Evolutionary conservation across 2,329 filamentous ascomycete species (phyloP).

Genomic region (Coniochaeta sp.): DNA sequence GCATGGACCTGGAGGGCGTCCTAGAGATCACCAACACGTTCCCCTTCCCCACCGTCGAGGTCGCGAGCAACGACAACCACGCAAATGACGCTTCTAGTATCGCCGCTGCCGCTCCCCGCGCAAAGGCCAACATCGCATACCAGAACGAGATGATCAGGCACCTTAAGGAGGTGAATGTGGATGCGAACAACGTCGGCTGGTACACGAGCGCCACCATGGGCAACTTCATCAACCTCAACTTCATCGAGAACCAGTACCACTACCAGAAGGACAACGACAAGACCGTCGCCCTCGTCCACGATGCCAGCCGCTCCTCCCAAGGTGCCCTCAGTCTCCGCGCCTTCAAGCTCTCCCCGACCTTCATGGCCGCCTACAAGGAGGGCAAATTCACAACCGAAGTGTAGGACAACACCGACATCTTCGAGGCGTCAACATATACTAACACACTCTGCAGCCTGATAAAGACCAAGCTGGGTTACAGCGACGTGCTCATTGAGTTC

Average conservation of each 20-base stretch:
- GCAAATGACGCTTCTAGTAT: slow-evolving; percentile 68
- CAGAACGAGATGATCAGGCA: slow-evolving; percentile 97
- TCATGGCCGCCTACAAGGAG: slow-evolving; percentile 92
- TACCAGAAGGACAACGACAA: slow-evolving; percentile 94
- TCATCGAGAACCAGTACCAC: slow-evolving; percentile 96
- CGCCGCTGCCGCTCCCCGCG: slow-evolving; percentile 81
- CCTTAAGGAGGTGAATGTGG: slow-evolving; percentile 93
- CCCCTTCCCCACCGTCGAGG: slow-evolving; percentile 80
- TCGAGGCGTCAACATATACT: slow-evolving; percentile 9
- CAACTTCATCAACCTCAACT: slow-evolving; percentile 91
- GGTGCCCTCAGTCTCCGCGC: slow-evolving; percentile 84
- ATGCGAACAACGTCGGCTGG: slow-evolving; percentile 97
- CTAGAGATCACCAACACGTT: slow-evolving; percentile 94
- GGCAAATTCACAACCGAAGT: slow-evolving; percentile 94
- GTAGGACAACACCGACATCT: slow-evolving; percentile 42
- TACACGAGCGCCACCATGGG: slow-evolving; percentile 98
- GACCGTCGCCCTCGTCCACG: slow-evolving; percentile 85
- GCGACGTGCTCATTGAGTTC: slow-evolving; percentile 87
- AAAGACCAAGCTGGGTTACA: slow-evolving; percentile 89
- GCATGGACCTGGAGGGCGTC: slow-evolving; percentile 77
- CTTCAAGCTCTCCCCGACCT: slow-evolving; percentile 79
- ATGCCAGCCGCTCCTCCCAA: slow-evolving; percentile 91
- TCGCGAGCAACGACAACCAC: slow-evolving; percentile 61
- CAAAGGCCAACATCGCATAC: slow-evolving; percentile 83
- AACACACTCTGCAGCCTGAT: slow-evolving; percentile 57